Evolutionary conservation across 371 early-diverging fungal species (phyloP).

Genomic region (Saksenaea vasiformis): DNA sequence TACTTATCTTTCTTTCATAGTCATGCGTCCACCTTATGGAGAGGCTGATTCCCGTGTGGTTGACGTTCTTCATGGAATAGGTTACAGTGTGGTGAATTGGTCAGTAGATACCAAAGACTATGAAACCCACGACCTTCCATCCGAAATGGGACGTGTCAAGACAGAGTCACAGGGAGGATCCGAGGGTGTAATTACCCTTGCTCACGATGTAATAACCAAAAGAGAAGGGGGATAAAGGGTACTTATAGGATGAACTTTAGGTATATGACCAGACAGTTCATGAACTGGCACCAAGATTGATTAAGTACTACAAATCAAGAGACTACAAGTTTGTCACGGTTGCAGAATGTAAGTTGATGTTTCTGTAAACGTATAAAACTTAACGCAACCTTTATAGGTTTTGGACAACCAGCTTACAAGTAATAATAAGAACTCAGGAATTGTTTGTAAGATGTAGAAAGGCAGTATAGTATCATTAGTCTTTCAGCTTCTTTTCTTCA

Average conservation of each 20-base stretch:
- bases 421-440: background rate
- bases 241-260: constrained; percentile 10
- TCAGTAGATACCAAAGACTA: constrained; percentile 47
- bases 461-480: background rate
- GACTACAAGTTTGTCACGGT: constrained; percentile 52
- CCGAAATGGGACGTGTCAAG: constrained; percentile 13
- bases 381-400: constrained; percentile 1
- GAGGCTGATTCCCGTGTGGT: constrained; percentile 20
- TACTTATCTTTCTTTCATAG: constrained; percentile 28
- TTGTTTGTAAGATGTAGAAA: background rate
- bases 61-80: constrained; percentile 26
- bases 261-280: constrained; percentile 47
- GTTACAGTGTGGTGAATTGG: constrained; percentile 42
- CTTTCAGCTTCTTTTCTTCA: background rate
- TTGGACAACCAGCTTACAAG: constrained; percentile 5
- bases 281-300: constrained; percentile 30
- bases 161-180: background rate
- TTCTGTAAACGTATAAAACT: too few relatives aligned
- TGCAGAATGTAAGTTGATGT: constrained; percentile 41
- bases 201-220: constrained; percentile 27
- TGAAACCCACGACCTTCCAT: constrained; percentile 8
- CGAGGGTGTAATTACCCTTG: constrained; percentile 22
- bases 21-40: constrained; percentile 54
- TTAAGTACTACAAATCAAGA: constrained; percentile 26
- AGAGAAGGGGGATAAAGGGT: background rate